phyloP scores from a whole-genome alignment of 768 basidiomycete species.

The Serendipita vermifera region DNA sequence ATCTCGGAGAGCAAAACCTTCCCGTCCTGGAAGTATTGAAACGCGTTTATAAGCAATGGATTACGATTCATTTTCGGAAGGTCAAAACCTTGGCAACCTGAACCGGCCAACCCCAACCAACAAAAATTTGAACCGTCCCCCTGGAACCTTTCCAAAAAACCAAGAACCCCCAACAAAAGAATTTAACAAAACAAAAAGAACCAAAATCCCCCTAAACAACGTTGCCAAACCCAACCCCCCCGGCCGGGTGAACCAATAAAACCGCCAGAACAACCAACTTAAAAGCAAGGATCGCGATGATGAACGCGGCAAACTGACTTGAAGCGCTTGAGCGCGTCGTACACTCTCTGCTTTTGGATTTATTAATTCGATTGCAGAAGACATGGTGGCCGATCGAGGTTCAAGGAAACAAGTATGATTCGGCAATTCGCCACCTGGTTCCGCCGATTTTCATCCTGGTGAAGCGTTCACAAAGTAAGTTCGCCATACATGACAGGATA shows the following conservation, averaged over 20 bases:
- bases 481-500: too few relatives aligned
- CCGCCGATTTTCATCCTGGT: too few relatives aligned
- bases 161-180: too few relatives aligned
- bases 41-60: too few relatives aligned
- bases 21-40: conserved; percentile 61
- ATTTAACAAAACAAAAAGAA: too few relatives aligned
- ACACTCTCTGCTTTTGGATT: conserved; percentile 96
- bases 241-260: conserved; percentile 72
- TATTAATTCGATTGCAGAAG: conserved; percentile 63
- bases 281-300: conserved; percentile 13
- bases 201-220: conserved; percentile 97
- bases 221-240: conserved; percentile 92
- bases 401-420: background rate
- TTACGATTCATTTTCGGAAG: background rate
- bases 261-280: conserved; percentile 16
- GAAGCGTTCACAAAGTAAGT: too few relatives aligned
- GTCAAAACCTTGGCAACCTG: conserved; percentile 84
- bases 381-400: background rate
- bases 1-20: conserved; percentile 97
- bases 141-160: conserved; percentile 54
- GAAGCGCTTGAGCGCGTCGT: conserved; percentile 75
- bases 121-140: conserved; percentile 98
- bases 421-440: background rate
- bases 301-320: conserved; percentile 39
- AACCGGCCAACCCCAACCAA: conserved; percentile 97